Base-by-base conservation (phyloP, 176 grass and related monocot species). In the Lolium multiflorum region DNA sequence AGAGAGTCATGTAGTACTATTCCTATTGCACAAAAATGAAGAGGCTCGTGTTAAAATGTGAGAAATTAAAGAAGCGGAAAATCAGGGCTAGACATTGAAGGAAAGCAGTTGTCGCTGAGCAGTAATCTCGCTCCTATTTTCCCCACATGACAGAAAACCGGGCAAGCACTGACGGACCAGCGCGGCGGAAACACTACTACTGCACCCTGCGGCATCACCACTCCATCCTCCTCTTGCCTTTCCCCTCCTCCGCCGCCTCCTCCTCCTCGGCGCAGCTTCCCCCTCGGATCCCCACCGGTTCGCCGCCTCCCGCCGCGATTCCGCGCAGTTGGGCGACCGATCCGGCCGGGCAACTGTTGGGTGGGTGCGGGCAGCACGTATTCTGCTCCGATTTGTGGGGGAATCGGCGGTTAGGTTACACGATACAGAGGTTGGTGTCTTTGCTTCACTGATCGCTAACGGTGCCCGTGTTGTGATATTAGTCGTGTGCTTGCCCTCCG, bases 111-210 rank as follows among this genome's bases (percentile, higher is more conserved):
- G 70, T 48, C 43, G 5, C 41, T 24, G 1, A 74, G 71, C 71
- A 74, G 71, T 74, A 49, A 74, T 49, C 12, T 49, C 12, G 44
- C 71, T 49, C 71, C n/a, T 13, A 49, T 74, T 74, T 70, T 24
- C 21, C 14, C 13, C 71, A 5, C 20, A 41, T 15, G 24, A 31
- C 13, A 15, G 52, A 37, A 50, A 84, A 61, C 78, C 50, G 75
- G 75, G 81, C 24, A 76, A 61, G 69, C 65, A 84, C 22, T 4
- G 4, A 58, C 60, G 1, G 11, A 58, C 68, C 80, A 84, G 74
- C 75, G 52, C 80, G 52, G 65, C 75, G 74, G 63, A 62, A 79
- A 89, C 81, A 43, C 4, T 79, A 79, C 54, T 9, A 56, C 71
- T 58, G 31, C 83, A 39, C 12, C 20, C 69, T 72, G 69, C 69